phyloP scores from a whole-genome alignment of 2,329 filamentous ascomycete species.

The Aureobasidium zeae region DNA sequence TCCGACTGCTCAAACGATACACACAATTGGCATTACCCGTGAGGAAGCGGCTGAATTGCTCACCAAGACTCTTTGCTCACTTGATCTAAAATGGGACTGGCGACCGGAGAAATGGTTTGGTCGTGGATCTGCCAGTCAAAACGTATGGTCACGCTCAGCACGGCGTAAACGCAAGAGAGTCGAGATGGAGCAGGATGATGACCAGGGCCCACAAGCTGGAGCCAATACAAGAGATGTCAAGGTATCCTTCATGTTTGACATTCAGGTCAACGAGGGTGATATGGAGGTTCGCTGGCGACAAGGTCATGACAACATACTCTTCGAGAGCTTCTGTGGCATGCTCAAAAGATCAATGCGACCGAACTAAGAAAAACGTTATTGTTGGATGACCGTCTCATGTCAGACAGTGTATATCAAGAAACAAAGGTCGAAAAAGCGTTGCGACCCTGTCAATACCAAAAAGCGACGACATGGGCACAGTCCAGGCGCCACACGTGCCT shows the following conservation, averaged over 20 bases:
- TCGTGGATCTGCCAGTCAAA: slow-evolving; percentile 54
- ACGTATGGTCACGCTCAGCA: slow-evolving; percentile 72
- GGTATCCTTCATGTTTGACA: slow-evolving; percentile 33
- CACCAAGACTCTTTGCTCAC: slow-evolving; percentile 21
- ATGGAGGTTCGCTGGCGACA: slow-evolving; percentile 59
- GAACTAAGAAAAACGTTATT: not conserved
- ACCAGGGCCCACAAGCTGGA: not conserved
- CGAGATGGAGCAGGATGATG: slow-evolving; percentile 6
- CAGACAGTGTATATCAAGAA: not conserved
- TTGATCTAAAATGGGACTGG: slow-evolving; percentile 61
- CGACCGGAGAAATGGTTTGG: slow-evolving; percentile 45
- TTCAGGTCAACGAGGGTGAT: slow-evolving; percentile 29
- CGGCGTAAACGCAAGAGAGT: slow-evolving; percentile 46
- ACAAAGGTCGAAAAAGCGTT: not conserved
- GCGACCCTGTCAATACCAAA: not conserved
- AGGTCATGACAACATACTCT: slow-evolving; percentile 62
- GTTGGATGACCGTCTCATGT: not conserved
- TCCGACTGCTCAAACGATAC: slow-evolving; percentile 42
- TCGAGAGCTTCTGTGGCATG: slow-evolving; percentile 83
- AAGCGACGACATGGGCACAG: slow-evolving; percentile 2
- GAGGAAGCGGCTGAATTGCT: slow-evolving; percentile 8
- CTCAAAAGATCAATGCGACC: slow-evolving; percentile 42
- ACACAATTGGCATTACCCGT: slow-evolving; percentile 16
- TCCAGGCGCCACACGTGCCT: not conserved
- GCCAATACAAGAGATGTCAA: not conserved